Percentiles rank a stretch among this genome's conserved stretches.
Evolutionary conservation across 1,284 basidiomycete genomes (phyloP).

Genomic region (Quambalaria eucalypti): DNA sequence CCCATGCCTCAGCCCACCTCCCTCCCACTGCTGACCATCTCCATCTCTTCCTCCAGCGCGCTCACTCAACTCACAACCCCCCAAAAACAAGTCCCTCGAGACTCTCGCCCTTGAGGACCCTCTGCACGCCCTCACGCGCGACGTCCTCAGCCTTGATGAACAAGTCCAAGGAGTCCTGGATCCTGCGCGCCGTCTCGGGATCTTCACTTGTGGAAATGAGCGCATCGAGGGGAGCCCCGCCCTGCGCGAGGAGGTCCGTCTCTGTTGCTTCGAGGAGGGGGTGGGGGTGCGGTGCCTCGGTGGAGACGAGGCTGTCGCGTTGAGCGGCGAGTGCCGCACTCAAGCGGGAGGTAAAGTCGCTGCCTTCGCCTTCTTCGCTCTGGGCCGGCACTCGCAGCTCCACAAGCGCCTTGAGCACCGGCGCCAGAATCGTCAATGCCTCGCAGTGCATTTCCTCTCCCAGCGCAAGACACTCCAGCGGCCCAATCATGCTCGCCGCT

Average conservation of each 20-base stretch:
- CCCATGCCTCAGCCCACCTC: too few relatives aligned
- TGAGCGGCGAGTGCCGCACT: too few relatives aligned
- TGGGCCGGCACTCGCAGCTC: conserved; percentile 9
- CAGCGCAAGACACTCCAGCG: conserved; percentile 13
- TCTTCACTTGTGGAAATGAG: conserved; percentile 12
- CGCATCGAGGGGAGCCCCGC: conserved; percentile 13
- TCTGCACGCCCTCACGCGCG: conserved; percentile 9
- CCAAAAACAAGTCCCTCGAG: neutral
- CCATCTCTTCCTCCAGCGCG: too few relatives aligned
- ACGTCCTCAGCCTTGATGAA: conserved; percentile 18
- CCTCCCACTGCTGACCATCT: too few relatives aligned
- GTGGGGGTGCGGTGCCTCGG: too few relatives aligned
- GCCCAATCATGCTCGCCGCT: conserved; percentile 19
- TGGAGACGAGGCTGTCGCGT: too few relatives aligned
- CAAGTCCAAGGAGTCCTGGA: conserved; percentile 17
- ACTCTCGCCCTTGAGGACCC: conserved; percentile 4
- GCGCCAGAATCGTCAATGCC: conserved; percentile 11
- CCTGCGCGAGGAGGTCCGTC: conserved; percentile 15
- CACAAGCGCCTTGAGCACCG: conserved; percentile 15
- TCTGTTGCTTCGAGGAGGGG: conserved; percentile 7
- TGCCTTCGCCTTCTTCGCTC: neutral
- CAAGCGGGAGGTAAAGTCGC: too few relatives aligned
- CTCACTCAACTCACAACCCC: too few relatives aligned
- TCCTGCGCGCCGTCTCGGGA: conserved; percentile 10
- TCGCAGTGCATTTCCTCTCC: conserved; percentile 15